Percentiles rank a stretch among this genome's conserved stretches.
phyloP scores from a whole-genome alignment of 441 rosid genomes.

The Macaranga tanarius region DNA sequence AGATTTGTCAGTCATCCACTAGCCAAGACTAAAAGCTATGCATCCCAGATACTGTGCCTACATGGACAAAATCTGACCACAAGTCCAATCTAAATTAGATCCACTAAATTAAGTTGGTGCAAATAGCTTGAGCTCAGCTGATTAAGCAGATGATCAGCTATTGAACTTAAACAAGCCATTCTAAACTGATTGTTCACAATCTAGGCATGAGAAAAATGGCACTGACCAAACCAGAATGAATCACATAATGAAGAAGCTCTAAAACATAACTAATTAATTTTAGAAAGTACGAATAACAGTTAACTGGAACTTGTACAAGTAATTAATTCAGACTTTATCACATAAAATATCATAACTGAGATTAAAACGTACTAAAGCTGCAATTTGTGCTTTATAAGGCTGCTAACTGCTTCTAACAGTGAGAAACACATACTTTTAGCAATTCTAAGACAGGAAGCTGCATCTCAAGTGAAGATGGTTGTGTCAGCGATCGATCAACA shows the following conservation, averaged over 20 bases:
- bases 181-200: not conserved
- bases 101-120: not conserved
- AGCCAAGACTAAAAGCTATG: not conserved
- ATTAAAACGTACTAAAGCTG: not conserved
- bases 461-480: slow-evolving; percentile 61
- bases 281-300: not conserved
- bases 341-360: not conserved
- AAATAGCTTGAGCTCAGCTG: not conserved
- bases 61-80: not conserved
- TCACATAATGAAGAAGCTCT: not conserved
- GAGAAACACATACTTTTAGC: slow-evolving; percentile 64
- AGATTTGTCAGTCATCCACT: not conserved
- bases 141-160: not conserved
- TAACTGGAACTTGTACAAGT: not conserved
- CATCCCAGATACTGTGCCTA: not conserved
- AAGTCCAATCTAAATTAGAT: not conserved
- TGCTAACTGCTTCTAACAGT: not conserved
- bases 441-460: slow-evolving; percentile 90
- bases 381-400: not conserved
- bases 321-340: not conserved
- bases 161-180: not conserved
- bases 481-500: slow-evolving; percentile 55
- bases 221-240: not conserved
- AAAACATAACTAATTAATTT: not conserved
- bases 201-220: not conserved